These are phyloP conservation scores for Tagetes erecta DNA, from an alignment of 129 eudicot genomes.

Conservation along the genomic window DNA sequence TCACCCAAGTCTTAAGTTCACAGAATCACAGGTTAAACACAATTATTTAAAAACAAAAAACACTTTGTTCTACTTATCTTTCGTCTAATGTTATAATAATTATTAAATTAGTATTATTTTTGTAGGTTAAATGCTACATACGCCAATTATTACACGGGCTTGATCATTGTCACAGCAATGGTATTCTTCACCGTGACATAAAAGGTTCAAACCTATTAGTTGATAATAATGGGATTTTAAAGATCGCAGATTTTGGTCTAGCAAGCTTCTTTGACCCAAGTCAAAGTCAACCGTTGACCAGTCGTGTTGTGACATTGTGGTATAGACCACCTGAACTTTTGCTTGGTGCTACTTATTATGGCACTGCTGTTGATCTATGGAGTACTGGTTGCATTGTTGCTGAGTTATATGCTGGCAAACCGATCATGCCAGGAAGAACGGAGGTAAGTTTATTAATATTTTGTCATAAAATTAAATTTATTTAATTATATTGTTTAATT, in stretches of 20 bases:
- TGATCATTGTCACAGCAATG: slow-evolving; percentile 80
- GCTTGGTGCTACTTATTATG: slow-evolving; percentile 88
- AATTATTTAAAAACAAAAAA: neutral
- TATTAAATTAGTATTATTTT: slow-evolving; percentile 1
- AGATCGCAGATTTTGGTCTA: slow-evolving; percentile 92
- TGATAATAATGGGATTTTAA: slow-evolving; percentile 69
- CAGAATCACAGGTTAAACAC: slow-evolving; percentile 72
- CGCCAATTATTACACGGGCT: slow-evolving; percentile 77
- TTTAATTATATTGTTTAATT: slow-evolving; percentile 14
- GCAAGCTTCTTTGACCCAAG: slow-evolving; percentile 74
- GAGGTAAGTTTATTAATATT: slow-evolving; percentile 50
- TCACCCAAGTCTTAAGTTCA: slow-evolving; percentile 67
- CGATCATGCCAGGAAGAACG: slow-evolving; percentile 94
- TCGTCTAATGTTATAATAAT: neutral
- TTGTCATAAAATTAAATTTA: neutral
- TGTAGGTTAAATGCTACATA: slow-evolving; percentile 82
- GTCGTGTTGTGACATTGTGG: slow-evolving; percentile 96
- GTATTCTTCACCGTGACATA: slow-evolving; percentile 87
- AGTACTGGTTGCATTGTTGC: slow-evolving; percentile 94
- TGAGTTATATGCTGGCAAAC: slow-evolving; percentile 83
- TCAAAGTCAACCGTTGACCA: slow-evolving; percentile 69
- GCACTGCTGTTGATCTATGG: slow-evolving; percentile 92
- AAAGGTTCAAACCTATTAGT: slow-evolving; percentile 89
- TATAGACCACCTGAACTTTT: slow-evolving; percentile 94
- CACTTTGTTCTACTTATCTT: neutral